Evolutionary conservation across 768 basidiomycete species (phyloP), one percentile per base, ranked within the genome.

Genomic region (Mycena latifolia): DNA sequence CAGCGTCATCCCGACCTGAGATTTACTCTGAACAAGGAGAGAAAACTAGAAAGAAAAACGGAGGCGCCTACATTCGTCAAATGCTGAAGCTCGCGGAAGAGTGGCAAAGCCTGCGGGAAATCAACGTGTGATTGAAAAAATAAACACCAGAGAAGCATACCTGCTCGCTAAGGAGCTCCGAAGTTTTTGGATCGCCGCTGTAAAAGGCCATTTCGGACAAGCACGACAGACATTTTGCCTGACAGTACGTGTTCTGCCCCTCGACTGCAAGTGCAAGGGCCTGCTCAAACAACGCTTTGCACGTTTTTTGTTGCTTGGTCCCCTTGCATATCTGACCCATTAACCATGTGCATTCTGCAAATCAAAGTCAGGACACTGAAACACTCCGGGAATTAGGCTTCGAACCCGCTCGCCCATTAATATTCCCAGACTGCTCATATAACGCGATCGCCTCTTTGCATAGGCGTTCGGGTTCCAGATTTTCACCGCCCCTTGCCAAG

Each of bases 181-280:
- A 35, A 35, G 33, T 14, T n/a, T 61, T 37, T 29, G 43, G 46
- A 47, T 71, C 67, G 20, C 67, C 64, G 5, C 12, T 22, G 29
- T 68, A 66, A 22, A 65, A 71, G 4, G 43, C 47, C 3, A 71
- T 67, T 56, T 71, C 70, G 9, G 70, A 58, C 51, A 71, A 57
- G 50, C 35, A 45, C 15, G 67, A 61, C 46, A 71, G 29, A 43
- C 63, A 71, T 56, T 71, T 71, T 3, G 70, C 70, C 63, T 71
- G 51, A n/a, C 66, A 68, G 25, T 65, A 63, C 27, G 28, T 31
- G 43, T 65, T 71, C 47, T 67, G 58, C 15, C 63, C 51, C 33
- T 65, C 59, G 29, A 65, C 37, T 11, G 70, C 53, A 37, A 71
- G 52, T 9, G 39, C 53, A 25, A 71, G 67, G n/a, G 63, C 70